These are phyloP conservation scores for Deinandra increscens DNA, from an alignment of 129 eudicot genomes.

Conservation along the genomic window DNA sequence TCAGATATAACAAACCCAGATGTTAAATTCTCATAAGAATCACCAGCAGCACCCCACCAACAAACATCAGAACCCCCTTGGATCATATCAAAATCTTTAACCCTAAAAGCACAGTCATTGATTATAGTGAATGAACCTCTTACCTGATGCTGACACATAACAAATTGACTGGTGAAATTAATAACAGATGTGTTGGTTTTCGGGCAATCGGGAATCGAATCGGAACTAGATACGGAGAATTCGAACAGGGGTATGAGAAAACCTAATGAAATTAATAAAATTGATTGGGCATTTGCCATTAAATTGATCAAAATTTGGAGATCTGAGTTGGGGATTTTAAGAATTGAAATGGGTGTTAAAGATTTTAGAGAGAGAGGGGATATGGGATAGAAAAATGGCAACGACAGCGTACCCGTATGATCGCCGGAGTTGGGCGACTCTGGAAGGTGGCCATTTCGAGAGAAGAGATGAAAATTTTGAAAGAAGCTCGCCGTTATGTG, in stretches of 20 bases:
- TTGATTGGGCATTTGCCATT: constrained; percentile 21
- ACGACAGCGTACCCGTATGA: constrained; percentile 18
- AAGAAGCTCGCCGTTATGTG: constrained; percentile 8
- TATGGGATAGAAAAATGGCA: not conserved
- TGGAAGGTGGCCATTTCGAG: constrained; percentile 15
- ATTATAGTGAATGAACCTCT: constrained; percentile 62
- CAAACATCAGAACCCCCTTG: constrained; percentile 69
- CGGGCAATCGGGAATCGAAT: constrained; percentile 31
- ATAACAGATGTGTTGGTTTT: constrained; percentile 50
- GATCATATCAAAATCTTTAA: constrained; percentile 75
- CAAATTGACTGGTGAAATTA: constrained; percentile 52
- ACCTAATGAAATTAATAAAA: constrained; percentile 27
- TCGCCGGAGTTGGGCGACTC: constrained; percentile 9
- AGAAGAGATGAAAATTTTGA: constrained; percentile 1
- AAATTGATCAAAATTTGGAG: not conserved
- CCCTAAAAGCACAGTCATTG: constrained; percentile 80
- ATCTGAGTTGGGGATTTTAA: constrained; percentile 9
- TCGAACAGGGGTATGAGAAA: constrained; percentile 14
- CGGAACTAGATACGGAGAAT: constrained; percentile 16
- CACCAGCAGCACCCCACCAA: constrained; percentile 91
- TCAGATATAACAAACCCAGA: constrained; percentile 69
- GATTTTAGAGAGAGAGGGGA: not conserved
- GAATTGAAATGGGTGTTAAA: not conserved
- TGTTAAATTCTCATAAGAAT: constrained; percentile 58
- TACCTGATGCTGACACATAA: constrained; percentile 81